Evolutionary conservation across 768 basidiomycete genomes (phyloP), one percentile per base, ranked within the genome.

Genomic region (Collybia nuda): DNA sequence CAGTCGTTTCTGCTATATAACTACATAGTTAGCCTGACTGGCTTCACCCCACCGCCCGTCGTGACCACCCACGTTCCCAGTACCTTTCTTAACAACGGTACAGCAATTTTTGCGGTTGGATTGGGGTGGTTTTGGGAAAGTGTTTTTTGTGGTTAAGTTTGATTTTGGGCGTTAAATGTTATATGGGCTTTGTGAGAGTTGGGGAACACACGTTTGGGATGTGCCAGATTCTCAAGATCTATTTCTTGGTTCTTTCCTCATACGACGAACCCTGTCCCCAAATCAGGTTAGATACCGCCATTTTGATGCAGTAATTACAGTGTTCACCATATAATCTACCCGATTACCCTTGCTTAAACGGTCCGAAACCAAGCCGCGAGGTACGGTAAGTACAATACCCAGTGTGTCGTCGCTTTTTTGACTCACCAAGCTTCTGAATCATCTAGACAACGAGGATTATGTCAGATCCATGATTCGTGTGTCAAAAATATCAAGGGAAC

Each of bases 381-480:
- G 51, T 68, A 67, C 32, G 62, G 58, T 64, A 29, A 12, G 49
- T 37, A 9, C 14, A 4, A 2, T 32, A 14, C 9, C 7, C 32
- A 9, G n/a, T 14, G 44, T 17, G 40, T n/a, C 14, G 9, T 15
- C 22, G 37, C 21, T 24, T 23, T 19, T 12, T 36, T 40, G 2
- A 21, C 40, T 32, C 12, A 32, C 24, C 24, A 7, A 14, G 12
- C 14, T 11, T 35, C 15, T 23, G 36, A 40, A 7, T 42, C 15
- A 12, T 40, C 38, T 22, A 69, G 75, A 61, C 1, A 82, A 77
- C 49, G 81, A 82, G 56, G 59, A 70, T 53, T 52, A 60, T 12
- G 78, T 80, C 21, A 76, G 79, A 5, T 57, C 59, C 23, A 78
- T 74, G 1, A 70, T 83, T 37, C 63, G 71, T 14, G 75, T 69